Base-by-base conservation (phyloP, 257 asterid genomes). In the Petunia axillaris region DNA sequence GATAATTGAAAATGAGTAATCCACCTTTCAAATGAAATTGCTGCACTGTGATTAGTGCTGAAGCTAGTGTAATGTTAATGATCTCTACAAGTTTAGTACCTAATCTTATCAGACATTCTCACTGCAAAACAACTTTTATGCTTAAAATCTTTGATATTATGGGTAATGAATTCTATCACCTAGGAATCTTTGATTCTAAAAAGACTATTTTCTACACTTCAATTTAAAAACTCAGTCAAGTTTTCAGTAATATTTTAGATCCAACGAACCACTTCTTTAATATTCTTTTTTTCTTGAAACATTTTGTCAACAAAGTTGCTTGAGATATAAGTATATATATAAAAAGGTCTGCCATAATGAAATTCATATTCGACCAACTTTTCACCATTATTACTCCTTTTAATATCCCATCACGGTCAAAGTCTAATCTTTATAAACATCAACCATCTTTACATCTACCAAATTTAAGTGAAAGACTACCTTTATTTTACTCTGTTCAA, bases 311-410 rank as follows among this genome's bases (percentile, higher is more conserved):
- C 44, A 3, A 4, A 46, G 25, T 48, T 48, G 59, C 11, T 71
- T 48, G 77, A 71, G 76, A 35, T 48, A 48, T 39, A 11, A 35
- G 44, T 71, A 48, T 48, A 71, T 71, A 71, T 46, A 39, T 25
- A 48, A 4, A 50, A 13, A 4, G 0, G 35, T 48, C 48, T 48
- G 60, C 65, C 80, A 81, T 82, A 75, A 77, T 82, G 89, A 93
- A 87, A 82, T 85, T 81, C 88, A 88, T 89, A 84, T 81, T 79
- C 64, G 80, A 84, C 92, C 91, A 83, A 93, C 91, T 39, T 46
- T 66, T 7, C 92, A 84, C 84, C 60, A 43, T 54, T 52, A 3
- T 8, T 54, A 35, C 60, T 54, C 15, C 25, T 25, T 25, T 25
- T 25, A 25, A 25, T 25, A 25, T 25, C 7, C 1, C 75, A 66